phyloP scores from a whole-genome alignment of 495 filamentous ascomycete species.

The Penicillium psychrofluorescens region DNA sequence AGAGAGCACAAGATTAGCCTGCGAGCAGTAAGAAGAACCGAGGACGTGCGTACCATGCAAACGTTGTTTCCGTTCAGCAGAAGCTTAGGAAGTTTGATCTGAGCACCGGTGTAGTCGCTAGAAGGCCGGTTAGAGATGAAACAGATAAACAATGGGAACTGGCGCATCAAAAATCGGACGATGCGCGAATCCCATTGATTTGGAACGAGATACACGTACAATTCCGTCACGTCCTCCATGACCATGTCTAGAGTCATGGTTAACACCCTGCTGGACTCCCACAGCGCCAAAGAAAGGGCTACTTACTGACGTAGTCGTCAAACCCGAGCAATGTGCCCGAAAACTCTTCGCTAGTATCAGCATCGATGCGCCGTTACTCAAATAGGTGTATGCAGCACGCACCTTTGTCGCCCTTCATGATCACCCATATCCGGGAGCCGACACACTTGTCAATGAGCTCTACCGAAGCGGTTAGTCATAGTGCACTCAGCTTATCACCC shows the following conservation, averaged over 20 bases:
- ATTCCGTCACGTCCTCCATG: conserved; percentile 92
- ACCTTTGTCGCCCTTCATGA: conserved; percentile 99
- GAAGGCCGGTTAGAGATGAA: neutral
- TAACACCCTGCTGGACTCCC: conserved; percentile 5
- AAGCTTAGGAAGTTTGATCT: conserved; percentile 86
- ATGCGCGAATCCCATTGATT: no score
- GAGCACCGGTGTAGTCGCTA: conserved; percentile 82
- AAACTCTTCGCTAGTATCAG: conserved; percentile 60
- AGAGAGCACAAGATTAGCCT: conserved; percentile 5
- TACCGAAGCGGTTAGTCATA: conserved; percentile 29
- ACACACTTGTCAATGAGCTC: conserved; percentile 99
- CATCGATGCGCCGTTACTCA: neutral
- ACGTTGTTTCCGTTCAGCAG: conserved; percentile 98
- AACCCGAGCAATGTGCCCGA: conserved; percentile 88
- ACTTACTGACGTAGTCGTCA: conserved; percentile 99
- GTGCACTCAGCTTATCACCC: neutral
- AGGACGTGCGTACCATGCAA: conserved; percentile 73
- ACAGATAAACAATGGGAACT: no score
- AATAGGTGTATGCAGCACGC: conserved; percentile 2
- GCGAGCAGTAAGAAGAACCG: neutral
- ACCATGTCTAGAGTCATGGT: conserved; percentile 73
- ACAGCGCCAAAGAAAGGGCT: conserved; percentile 1
- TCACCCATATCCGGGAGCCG: conserved; percentile 93
- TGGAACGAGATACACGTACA: conserved; percentile 48
- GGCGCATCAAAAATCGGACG: no score